Percentiles rank a stretch among this genome's conserved stretches.
Evolutionary conservation across 768 basidiomycete genomes (phyloP).

Genomic region (Termitomyces sp.): DNA sequence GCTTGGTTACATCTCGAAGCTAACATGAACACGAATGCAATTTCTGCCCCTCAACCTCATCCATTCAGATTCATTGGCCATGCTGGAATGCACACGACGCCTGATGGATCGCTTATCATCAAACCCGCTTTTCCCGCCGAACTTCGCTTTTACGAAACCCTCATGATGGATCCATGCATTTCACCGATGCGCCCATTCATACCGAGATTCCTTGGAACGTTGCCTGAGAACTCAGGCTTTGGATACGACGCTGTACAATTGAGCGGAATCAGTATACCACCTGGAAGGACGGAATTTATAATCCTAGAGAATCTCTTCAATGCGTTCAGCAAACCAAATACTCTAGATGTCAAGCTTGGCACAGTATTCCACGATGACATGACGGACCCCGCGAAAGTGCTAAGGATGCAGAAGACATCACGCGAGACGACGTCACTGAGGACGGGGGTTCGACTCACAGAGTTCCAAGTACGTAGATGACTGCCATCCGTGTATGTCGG

Average conservation of each 20-base stretch:
- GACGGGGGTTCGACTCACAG: constrained; percentile 80
- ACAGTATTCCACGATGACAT: constrained; percentile 74
- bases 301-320: constrained; percentile 81
- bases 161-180: constrained; percentile 34
- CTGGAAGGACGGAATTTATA: constrained; percentile 48
- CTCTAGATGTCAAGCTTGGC: constrained; percentile 90
- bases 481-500: background rate
- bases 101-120: constrained; percentile 71
- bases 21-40: background rate
- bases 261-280: constrained; percentile 2
- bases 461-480: constrained; percentile 66
- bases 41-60: background rate
- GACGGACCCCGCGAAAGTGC: constrained; percentile 65
- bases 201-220: constrained; percentile 72
- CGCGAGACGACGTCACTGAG: constrained; percentile 62
- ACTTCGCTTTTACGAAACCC: constrained; percentile 61
- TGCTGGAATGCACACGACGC: constrained; percentile 56
- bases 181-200: constrained; percentile 49
- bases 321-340: constrained; percentile 71
- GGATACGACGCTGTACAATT: constrained; percentile 38
- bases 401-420: constrained; percentile 70
- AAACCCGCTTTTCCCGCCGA: constrained; percentile 66
- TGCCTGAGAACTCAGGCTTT: constrained; percentile 34
- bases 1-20: background rate
- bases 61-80: constrained; percentile 67